Evolutionary conservation across 2,329 filamentous ascomycete species (phyloP), one percentile per base, ranked within the genome.

Genomic region (Penicillium palitans): DNA sequence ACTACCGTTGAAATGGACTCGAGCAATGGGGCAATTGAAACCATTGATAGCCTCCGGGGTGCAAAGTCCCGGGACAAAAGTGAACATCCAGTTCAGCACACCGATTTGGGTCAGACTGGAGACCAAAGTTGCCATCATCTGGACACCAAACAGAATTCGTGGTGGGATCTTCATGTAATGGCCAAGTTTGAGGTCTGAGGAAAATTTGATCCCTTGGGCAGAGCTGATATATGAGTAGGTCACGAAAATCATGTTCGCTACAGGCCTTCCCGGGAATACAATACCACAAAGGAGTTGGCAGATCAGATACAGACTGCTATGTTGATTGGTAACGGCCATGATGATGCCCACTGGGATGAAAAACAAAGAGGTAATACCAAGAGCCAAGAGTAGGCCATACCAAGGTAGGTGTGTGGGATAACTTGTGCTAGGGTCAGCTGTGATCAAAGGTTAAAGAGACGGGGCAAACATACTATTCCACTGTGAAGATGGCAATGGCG

Each of bases 241-340:
- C 48, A 93, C 90, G 68, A 96, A 96, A 37, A 96, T 90, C 91
- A 96, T 96, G 74, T 96, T 95, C 51, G 91, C 91, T 12, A 96
- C 90, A 1, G 91, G 91, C 1, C 89, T 87, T 29, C 91, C 91
- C 0, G 91, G 91, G 71, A 96, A 96, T 17, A 91, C 81, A 51
- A 84, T 87, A 54, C 91, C 91, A 62, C 90, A 93, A 63, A 95
- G 87, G 57, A 96, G 83, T 74, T 95, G 91, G 72, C 90, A 93
- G 67, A 95, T 90, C 37, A 95, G 83, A 72, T 93, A 95, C 64
- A 93, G 90, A 73, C 88, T 91, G 74, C 87, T 91, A 74, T 95
- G 90, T 71, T 93, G 90, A 72, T 95, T 96, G 10, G 91, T 96
- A 65, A 96, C 91, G 17, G 91, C 91, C 90, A 95, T 96, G 68